Evolutionary conservation across 768 basidiomycete species (phyloP), one percentile per base, ranked within the genome.

Genomic region (Amanita thiersii): DNA sequence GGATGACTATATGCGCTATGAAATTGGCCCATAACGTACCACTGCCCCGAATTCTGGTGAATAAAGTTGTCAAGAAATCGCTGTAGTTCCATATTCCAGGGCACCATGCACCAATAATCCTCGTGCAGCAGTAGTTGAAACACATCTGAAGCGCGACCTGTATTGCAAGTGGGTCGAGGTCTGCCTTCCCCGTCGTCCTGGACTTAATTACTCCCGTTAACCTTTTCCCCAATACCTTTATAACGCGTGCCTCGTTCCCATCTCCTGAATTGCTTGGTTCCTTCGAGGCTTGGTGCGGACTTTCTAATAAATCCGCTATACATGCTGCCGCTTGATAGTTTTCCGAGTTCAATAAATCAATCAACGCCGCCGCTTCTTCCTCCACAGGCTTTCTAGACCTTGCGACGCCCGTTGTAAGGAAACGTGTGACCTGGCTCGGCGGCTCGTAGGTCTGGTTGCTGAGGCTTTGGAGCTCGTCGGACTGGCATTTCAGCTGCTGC

Each of bases 61-160:
- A 62, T 35, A 67, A 45, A 1, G 59, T 58, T 3, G 56, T 57
- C 43, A 68, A 50, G 49, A 69, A 64, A 23, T 60, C 60, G 17
- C 57, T 58, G 30, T 66, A 65, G 14, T 66, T 65, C 66, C 64
- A 68, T 40, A 67, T 62, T 39, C 57, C 56, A 9, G 64, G 64
- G 43, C 63, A 67, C 67, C 66, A 68, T 23, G 68, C 61, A 47
- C 56, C 56, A 52, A 64, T 62, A 51, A 68, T 63, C 47, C 56
- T 63, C 45, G 52, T 53, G 42, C 61, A 64, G 43, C 61, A 67
- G 36, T 56, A 56, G 46, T 57, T 56, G 50, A 69, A 55, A 50
- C 63, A 64, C 15, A 61, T 63, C 54, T 69, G 67, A 49, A 69
- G 51, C 10, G 63, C 65, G 10, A 62, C 56, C 44, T 65, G 67